Percentiles rank a stretch among this genome's conserved stretches.
Evolutionary conservation across 441 rosid genomes (phyloP).

Genomic region (Pelargonium hybrid): DNA sequence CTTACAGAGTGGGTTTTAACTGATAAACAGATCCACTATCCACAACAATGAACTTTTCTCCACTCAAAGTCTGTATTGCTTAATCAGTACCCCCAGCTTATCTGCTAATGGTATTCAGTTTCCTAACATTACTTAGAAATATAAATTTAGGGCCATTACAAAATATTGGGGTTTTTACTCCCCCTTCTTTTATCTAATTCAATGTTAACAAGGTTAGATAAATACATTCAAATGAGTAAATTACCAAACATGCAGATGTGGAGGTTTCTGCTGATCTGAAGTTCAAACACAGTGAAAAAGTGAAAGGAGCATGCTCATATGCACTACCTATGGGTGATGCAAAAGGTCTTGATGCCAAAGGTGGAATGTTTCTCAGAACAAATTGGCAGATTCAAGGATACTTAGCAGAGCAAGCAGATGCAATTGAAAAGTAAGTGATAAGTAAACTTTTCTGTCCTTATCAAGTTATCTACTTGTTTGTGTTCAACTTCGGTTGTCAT

Average conservation of each 20-base stretch:
- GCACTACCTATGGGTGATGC: conserved; percentile 33
- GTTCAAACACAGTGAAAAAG: conserved; percentile 33
- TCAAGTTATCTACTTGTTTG: conserved; percentile 11
- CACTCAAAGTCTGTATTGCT: too few relatives aligned
- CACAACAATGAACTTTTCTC: too few relatives aligned
- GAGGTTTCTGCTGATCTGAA: conserved; percentile 39
- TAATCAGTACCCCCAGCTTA: too few relatives aligned
- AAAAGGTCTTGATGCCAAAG: conserved; percentile 29
- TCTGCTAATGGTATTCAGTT: too few relatives aligned
- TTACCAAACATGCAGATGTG: conserved; percentile 42
- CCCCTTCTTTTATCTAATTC: neutral
- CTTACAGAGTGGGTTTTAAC: too few relatives aligned
- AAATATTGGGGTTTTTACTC: neutral
- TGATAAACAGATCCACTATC: too few relatives aligned
- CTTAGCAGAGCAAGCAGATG: conserved; percentile 77
- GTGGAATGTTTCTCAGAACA: conserved; percentile 58
- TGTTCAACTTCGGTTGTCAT: conserved; percentile 7
- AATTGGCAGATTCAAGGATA: conserved; percentile 82
- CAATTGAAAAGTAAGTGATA: conserved; percentile 60
- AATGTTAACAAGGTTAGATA: conserved; percentile 7
- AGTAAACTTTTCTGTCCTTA: conserved; percentile 10
- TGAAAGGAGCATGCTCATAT: conserved; percentile 33
- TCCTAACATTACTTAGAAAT: neutral
- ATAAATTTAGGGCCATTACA: neutral
- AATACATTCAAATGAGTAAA: conserved; percentile 7